Evolutionary conservation across 2,329 filamentous ascomycete genomes (phyloP).

Genomic region (Stachybotrys elegans): DNA sequence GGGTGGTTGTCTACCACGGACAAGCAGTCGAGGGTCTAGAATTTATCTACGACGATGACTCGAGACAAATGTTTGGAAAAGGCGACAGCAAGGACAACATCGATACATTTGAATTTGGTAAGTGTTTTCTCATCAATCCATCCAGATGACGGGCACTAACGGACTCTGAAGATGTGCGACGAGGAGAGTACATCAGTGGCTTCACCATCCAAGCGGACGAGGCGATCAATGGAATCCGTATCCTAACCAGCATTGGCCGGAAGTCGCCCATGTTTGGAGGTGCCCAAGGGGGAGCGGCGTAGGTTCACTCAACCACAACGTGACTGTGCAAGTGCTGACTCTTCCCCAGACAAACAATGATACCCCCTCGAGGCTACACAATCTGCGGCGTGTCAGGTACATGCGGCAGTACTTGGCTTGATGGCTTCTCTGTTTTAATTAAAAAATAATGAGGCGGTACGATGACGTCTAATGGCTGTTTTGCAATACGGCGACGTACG

Average conservation of each 20-base stretch:
- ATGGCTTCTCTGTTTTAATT: conserved; percentile 77
- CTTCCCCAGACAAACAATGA: conserved; percentile 67
- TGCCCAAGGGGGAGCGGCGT: conserved; percentile 73
- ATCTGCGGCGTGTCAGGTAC: conserved; percentile 85
- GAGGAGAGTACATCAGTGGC: conserved; percentile 81
- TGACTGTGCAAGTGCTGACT: conserved; percentile 12
- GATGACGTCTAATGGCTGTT: conserved; percentile 2
- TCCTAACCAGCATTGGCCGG: conserved; percentile 83
- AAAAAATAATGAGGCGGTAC: conserved; percentile 22
- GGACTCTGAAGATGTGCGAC: conserved; percentile 64
- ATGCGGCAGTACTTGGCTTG: conserved; percentile 67
- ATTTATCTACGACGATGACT: conserved; percentile 86
- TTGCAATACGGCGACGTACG: no score
- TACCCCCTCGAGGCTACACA: conserved; percentile 83
- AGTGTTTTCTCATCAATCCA: conserved; percentile 22
- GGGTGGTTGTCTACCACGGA: conserved; percentile 73
- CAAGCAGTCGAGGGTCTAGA: conserved; percentile 78
- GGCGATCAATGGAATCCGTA: conserved; percentile 85
- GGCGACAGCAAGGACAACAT: conserved; percentile 64
- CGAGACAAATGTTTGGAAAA: conserved; percentile 82
- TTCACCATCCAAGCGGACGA: conserved; percentile 76
- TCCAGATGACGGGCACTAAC: background rate
- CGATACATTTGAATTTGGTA: conserved; percentile 73
- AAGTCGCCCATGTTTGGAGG: conserved; percentile 85
- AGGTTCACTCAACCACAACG: conserved; percentile 34